Evolutionary conservation across 1,284 basidiomycete genomes (phyloP).

Genomic region (Schizophyllum commune): DNA sequence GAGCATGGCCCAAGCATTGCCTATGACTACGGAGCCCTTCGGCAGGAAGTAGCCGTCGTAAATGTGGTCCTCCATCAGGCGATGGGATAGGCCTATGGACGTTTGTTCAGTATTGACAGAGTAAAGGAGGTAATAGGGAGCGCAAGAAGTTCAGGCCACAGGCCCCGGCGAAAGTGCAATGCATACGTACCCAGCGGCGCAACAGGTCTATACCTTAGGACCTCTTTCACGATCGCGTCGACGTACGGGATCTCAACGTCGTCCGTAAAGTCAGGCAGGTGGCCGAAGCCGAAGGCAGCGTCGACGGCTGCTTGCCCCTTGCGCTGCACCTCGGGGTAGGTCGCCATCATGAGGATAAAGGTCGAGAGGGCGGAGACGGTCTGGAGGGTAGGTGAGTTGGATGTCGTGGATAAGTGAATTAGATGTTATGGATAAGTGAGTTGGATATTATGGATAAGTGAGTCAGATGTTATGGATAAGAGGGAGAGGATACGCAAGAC

Average conservation of each 20-base stretch:
- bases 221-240: conserved; percentile 5
- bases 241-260: conserved; percentile 4
- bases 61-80: conserved; percentile 20
- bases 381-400: neutral
- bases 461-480: neutral
- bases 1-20: conserved; percentile 36
- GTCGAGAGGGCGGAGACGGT: conserved; percentile 13
- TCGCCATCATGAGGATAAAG: conserved; percentile 17
- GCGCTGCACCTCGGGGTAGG: conserved; percentile 11
- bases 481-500: neutral
- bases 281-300: conserved; percentile 5
- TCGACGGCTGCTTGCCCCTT: conserved; percentile 14
- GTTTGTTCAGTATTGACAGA: too few species aligned
- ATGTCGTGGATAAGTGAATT: too few species aligned
- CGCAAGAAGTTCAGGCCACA: too few species aligned
- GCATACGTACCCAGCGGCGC: conserved; percentile 1
- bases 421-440: too few species aligned
- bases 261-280: conserved; percentile 12
- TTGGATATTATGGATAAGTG: too few species aligned
- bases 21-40: conserved; percentile 22
- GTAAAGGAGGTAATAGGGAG: too few species aligned
- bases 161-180: too few species aligned
- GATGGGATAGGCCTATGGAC: conserved; percentile 21
- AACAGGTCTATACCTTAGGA: conserved; percentile 6
- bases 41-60: conserved; percentile 28